Evolutionary conservation across 148 eudicot species (phyloP), one percentile per base, ranked within the genome.

Genomic region (Limonium bicolor): DNA sequence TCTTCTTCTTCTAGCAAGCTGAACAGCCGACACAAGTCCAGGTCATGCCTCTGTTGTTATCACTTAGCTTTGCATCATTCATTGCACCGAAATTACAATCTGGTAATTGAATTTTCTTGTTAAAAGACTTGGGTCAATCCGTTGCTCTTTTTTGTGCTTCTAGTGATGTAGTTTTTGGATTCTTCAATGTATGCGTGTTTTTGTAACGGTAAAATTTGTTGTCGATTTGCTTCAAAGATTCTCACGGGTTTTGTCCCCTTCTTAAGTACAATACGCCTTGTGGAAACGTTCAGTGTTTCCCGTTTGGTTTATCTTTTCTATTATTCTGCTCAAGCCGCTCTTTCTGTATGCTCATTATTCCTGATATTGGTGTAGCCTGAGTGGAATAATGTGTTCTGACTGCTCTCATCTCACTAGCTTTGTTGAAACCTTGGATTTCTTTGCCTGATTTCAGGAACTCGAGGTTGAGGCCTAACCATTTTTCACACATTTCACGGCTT

Each of bases 371-470:
- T n/a, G n/a, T n/a, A n/a, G n/a, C n/a, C n/a, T n/a, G n/a, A n/a
- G n/a, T n/a, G n/a, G n/a, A n/a, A n/a, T n/a, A n/a, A n/a, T 43
- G 19, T 6, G 27, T 43, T 43, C 16, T 25, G 16, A 25, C 26
- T n/a, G 28, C 24, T 42, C n/a, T 20, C 14, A 36, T 11, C 27
- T 9, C 42, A 13, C 20, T 36, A 21, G 5, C 16, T 14, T 20
- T 25, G 14, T 25, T 38, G 31, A 36, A 23, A 3, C 24, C 38
- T 31, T 34, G 27, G 6, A 21, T 14, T 45, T 46, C 20, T 14
- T 45, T 53, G 20, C 25, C 42, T 36, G 16, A 50, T 45, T 69
- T 53, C 73, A 78, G 95, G 46, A 80, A 78, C 53, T 59, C 99
- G 12, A 63, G 69, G 39, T 65, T 62, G 20, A 62, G 62, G 61